phyloP scores from a whole-genome alignment of 2,329 filamentous ascomycete species.

The Arthrobotrys pseudoclavata region DNA sequence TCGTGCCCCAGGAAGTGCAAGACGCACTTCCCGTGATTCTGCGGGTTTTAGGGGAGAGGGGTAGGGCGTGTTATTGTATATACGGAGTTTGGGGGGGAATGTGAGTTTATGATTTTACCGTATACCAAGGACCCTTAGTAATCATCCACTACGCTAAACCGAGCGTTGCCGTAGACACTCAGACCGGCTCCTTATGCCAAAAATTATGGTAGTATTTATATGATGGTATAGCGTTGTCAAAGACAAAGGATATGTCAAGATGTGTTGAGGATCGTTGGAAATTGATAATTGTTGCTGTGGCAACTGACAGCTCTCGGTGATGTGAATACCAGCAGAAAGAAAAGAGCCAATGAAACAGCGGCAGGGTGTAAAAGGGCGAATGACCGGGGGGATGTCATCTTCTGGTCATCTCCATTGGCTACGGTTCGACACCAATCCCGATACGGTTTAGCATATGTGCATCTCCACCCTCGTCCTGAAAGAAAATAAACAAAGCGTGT shows the following conservation, averaged over 20 bases:
- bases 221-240: too few species aligned
- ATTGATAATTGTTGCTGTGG: constrained; percentile 4
- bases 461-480: background rate
- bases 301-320: background rate
- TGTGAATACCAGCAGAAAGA: background rate
- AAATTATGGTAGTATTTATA: too few species aligned
- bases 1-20: background rate
- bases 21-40: too few species aligned
- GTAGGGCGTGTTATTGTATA: too few species aligned
- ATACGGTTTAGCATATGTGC: background rate
- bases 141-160: too few species aligned
- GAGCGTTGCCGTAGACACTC: too few species aligned
- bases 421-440: background rate
- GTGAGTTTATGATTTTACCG: too few species aligned
- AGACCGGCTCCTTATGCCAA: too few species aligned
- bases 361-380: constrained; percentile 17
- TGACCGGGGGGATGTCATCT: background rate
- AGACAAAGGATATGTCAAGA: background rate
- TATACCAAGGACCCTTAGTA: too few species aligned
- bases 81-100: too few species aligned
- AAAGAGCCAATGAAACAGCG: constrained; percentile 2
- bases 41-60: too few species aligned
- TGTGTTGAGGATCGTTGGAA: constrained; percentile 6
- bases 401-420: background rate
- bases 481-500: constrained; percentile 26